phyloP scores from a whole-genome alignment of 805 yeast genomes.

The Metschnikowia lachancei region DNA sequence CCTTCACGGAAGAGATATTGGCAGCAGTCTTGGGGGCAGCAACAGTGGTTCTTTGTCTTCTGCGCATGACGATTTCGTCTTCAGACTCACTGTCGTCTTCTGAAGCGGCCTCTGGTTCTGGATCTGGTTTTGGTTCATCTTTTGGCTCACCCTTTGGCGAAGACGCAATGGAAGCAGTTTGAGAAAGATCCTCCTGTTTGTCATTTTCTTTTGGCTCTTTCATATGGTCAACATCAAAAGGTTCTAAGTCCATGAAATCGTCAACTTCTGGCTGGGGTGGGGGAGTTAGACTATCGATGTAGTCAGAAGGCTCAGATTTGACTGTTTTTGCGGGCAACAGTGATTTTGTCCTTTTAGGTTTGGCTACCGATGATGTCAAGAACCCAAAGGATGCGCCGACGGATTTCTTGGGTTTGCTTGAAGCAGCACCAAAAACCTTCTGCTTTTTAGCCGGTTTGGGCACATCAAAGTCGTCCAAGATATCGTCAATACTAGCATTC shows the following conservation, averaged over 20 bases:
- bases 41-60: conserved; percentile 50
- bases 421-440: conserved; percentile 10
- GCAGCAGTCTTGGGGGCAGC: conserved; percentile 41
- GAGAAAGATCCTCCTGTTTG: background rate
- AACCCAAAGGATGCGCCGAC: conserved; percentile 32
- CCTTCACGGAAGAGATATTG: conserved; percentile 41
- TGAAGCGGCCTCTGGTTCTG: background rate
- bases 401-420: conserved; percentile 38
- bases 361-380: conserved; percentile 26
- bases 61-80: conserved; percentile 57
- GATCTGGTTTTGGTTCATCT: no score
- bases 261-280: conserved; percentile 7
- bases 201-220: background rate
- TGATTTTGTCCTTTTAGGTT: conserved; percentile 16
- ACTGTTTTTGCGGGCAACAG: background rate
- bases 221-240: conserved; percentile 15
- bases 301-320: conserved; percentile 26
- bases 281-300: conserved; percentile 16
- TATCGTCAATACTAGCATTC: conserved; percentile 20
- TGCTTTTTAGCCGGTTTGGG: conserved; percentile 13
- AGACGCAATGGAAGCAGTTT: background rate
- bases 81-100: conserved; percentile 33
- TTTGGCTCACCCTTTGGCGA: no score
- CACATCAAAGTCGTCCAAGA: conserved; percentile 20
- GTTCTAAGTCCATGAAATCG: conserved; percentile 18